Conservation (phyloP, 2,329 filamentous ascomycete species). For the Bipolaris cookei region DNA sequence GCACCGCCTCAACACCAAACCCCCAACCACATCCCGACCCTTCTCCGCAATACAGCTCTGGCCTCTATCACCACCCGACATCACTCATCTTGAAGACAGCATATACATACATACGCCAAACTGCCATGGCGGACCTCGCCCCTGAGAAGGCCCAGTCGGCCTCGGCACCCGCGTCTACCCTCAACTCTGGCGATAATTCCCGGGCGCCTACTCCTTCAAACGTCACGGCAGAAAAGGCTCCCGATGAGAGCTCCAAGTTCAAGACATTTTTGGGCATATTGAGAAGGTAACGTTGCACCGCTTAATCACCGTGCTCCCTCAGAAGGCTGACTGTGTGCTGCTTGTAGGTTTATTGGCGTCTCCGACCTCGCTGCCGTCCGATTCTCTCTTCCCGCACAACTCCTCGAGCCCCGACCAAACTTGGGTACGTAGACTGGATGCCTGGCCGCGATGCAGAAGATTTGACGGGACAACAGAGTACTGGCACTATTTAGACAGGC, state of each 20-base stretch:
- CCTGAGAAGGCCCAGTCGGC: constrained; percentile 35
- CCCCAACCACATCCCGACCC: constrained; percentile 16
- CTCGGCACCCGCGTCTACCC: constrained; percentile 38
- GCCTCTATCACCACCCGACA: neutral
- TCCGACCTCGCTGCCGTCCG: constrained; percentile 93
- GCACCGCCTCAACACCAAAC: constrained; percentile 24
- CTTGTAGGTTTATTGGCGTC: constrained; percentile 86
- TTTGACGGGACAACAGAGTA: constrained; percentile 69
- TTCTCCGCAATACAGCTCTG: constrained; percentile 2
- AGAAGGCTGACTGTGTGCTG: constrained; percentile 16
- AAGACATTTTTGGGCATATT: constrained; percentile 87
- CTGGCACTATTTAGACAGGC: constrained; percentile 97
- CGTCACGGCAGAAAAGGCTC: constrained; percentile 59
- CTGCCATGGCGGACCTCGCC: constrained; percentile 42
- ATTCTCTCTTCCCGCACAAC: constrained; percentile 93
- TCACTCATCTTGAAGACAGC: constrained; percentile 5
- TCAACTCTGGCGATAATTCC: constrained; percentile 45
- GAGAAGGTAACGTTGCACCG: constrained; percentile 68
- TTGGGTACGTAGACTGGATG: constrained; percentile 61
- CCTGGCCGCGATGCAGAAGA: constrained; percentile 1
- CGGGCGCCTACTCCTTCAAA: constrained; percentile 45
- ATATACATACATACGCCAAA: neutral
- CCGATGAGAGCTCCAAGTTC: constrained; percentile 85
- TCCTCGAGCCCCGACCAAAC: constrained; percentile 95
- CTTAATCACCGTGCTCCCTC: neutral